Base-by-base conservation (phyloP, 345 rosid genomes). In the Syzygium oleosum region DNA sequence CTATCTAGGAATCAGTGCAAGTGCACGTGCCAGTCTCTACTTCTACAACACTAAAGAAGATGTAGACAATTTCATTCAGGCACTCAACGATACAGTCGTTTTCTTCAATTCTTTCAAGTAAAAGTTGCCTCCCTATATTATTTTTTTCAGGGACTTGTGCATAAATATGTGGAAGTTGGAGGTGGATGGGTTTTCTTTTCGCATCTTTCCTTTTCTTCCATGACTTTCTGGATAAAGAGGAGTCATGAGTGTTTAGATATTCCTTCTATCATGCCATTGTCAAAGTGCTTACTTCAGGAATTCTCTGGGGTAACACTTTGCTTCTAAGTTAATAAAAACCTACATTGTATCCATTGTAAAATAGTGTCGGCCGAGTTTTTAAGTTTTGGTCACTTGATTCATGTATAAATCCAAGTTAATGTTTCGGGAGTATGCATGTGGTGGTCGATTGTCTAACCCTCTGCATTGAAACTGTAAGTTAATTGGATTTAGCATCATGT, bases 1-100 rank as follows among this genome's bases (percentile, higher is more conserved):
- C 85, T 88, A 92, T 87, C 91, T 97, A 87, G 99, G 99, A 77
- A 92, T 95, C 85, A 95, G 84, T 85, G 95, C 99, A 11, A 97
- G 98, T 65, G 99, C 99, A 2, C 96, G 99, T 4, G 99, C 99
- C 58, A 97, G 99, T 88, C 99, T 97, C 89, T 87, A 96, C 94
- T 95, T 97, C 89, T 96, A 97, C 92, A 97, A 97, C 90, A 95
- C 98, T 1, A 93, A 92, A 92, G 98, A 97, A 84, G 99, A 97
- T 49, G 95, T 97, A 5, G 99, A 97, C 87, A 80, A 85, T 53
- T 97, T 97, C 88, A 93, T 97, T 80, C 86, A 59, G 31, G 96
- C 97, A 3, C 96, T 97, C 86, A 91, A 89, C 25, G 99, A 96
- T 88, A 93, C 99, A 5, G 92, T 94, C 73, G 88, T 91, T 92